phyloP scores from a whole-genome alignment of 371 early-diverging fungal species.

The Circinella umbellata region DNA sequence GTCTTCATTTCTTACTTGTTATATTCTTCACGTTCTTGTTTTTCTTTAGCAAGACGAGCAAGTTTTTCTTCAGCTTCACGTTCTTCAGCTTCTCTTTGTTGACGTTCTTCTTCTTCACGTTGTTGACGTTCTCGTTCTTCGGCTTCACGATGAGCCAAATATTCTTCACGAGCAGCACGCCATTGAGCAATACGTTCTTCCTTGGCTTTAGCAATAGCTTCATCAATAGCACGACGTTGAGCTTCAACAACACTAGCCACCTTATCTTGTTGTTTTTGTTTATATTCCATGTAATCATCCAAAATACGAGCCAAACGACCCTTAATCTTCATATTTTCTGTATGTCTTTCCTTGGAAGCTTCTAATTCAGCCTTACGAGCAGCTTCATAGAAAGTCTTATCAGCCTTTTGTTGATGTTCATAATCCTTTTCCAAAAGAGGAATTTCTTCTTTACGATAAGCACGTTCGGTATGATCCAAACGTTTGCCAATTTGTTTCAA shows the following conservation, averaged over 20 bases:
- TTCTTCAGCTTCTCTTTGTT: slow-evolving; percentile 33
- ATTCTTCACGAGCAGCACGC: slow-evolving; percentile 56
- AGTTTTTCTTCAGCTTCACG: slow-evolving; percentile 29
- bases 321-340: slow-evolving; percentile 80
- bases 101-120: slow-evolving; percentile 46
- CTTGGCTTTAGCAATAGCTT: slow-evolving; percentile 75
- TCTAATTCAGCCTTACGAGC: slow-evolving; percentile 72
- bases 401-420: slow-evolving; percentile 85
- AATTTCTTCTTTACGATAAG: slow-evolving; percentile 93
- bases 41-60: slow-evolving; percentile 39
- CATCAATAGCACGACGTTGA: slow-evolving; percentile 53
- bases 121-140: slow-evolving; percentile 46
- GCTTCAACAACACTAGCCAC: slow-evolving; percentile 59
- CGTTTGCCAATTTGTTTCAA: slow-evolving; percentile 79
- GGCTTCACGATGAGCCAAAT: slow-evolving; percentile 37
- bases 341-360: slow-evolving; percentile 68
- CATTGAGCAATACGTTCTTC: slow-evolving; percentile 63
- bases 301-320: slow-evolving; percentile 77
- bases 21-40: slow-evolving; percentile 31
- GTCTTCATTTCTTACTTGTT: slow-evolving; percentile 28
- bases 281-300: slow-evolving; percentile 76
- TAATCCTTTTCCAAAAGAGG: slow-evolving; percentile 92
- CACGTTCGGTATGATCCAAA: slow-evolving; percentile 95
- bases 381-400: slow-evolving; percentile 81
- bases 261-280: slow-evolving; percentile 60